Evolutionary conservation across 192 early-diverging fungal genomes (phyloP), one percentile per base, ranked within the genome.

Genomic region (Backusella tuberculispora): DNA sequence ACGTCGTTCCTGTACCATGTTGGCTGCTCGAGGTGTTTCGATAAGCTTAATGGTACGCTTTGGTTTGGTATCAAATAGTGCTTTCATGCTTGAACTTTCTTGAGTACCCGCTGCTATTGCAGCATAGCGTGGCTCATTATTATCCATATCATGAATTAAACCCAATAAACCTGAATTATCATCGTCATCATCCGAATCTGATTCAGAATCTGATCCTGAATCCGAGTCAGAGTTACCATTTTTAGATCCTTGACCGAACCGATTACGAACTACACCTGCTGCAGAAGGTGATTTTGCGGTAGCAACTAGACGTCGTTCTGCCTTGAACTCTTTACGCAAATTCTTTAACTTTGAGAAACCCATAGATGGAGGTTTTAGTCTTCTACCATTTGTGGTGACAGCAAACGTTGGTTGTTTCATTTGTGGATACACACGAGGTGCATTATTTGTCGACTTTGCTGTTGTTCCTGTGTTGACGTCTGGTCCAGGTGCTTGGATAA

Each of bases 11-110:
- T 63, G 29, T 10, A 83, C 64, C 34, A 65, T 21, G 6, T 47
- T 44, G 8, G 73, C 40, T 13, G 43, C 71, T 3, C 74, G 44
- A 6, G 83, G 77, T 14, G 77, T 76, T 5, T 85, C 84, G 42
- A 87, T 73, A 41, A 87, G 48, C 41, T 87, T 85, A 41, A 76
- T 82, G n/a, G 80, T 80, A n/a, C 86, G 71, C 19, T 69, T 80
- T 17, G 76, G 76, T 19, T 73, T 48, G 50, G 75, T 15, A 15
- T 79, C 79, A 74, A 73, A 78, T 29, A 74, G 29, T 24, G 73
- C 77, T 19, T 81, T 81, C 69, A 77, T 19, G 81, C 42, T 75
- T 6, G 74, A 73, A 12, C 69, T 74, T 44, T 76, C 73, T 19
- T 38, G 43, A 9, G 14, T 10, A 48, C 9, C n/a, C 1, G 48